A percentile compares a stretch with the other conserved stretches of the same genome.
These are phyloP conservation scores for Alternaria brassicicola DNA, from an alignment of 2,329 filamentous ascomycete species.

Conservation along the genomic window DNA sequence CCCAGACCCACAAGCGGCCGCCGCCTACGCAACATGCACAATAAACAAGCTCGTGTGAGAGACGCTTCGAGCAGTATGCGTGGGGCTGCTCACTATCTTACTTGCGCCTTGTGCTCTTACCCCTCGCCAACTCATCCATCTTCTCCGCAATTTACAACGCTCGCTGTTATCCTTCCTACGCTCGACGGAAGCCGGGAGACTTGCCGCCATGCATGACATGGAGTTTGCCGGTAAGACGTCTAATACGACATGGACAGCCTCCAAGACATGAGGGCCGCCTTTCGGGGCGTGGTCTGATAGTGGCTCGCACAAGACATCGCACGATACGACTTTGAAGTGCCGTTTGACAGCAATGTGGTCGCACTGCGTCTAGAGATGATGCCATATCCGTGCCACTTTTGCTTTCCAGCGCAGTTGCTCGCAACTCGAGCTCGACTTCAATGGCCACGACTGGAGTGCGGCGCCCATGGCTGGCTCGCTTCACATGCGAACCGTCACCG, in stretches of 20 bases:
- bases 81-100: conserved; percentile 12
- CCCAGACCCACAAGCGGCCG: conserved; percentile 20
- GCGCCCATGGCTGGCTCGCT: not conserved
- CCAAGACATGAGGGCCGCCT: not conserved
- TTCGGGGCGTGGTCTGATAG: not conserved
- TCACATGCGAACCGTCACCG: conserved; percentile 2
- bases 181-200: conserved; percentile 2
- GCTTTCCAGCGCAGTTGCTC: not conserved
- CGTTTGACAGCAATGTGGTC: conserved; percentile 1
- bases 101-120: conserved; percentile 4
- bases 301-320: conserved; percentile 3
- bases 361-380: conserved; percentile 3
- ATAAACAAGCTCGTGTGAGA: conserved; percentile 34
- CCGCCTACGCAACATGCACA: conserved; percentile 18
- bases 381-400: not conserved
- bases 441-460: not conserved
- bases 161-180: conserved; percentile 6
- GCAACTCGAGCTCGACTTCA: not conserved
- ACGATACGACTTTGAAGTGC: not conserved
- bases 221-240: not conserved
- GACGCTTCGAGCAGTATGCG: conserved; percentile 16
- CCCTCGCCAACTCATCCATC: conserved; percentile 38
- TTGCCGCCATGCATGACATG: conserved; percentile 2
- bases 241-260: not conserved
- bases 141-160: conserved; percentile 19